Evolutionary conservation across 2,329 filamentous ascomycete genomes (phyloP).

Genomic region (Colletotrichum sp.): DNA sequence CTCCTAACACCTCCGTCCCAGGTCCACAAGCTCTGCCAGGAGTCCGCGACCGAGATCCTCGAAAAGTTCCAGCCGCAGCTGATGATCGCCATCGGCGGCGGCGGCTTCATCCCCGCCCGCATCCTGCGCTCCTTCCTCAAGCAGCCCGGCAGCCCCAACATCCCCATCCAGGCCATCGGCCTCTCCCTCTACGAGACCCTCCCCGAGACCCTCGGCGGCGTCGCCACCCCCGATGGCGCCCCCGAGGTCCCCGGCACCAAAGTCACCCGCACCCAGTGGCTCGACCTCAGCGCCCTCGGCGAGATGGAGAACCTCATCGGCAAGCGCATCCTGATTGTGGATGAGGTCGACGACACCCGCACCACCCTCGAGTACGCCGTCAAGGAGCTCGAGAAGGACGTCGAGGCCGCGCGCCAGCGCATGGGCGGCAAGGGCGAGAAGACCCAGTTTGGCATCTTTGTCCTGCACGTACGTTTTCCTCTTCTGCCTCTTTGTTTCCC

Average conservation of each 20-base stretch:
- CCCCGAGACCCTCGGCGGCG: constrained; percentile 55
- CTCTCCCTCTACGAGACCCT: constrained; percentile 96
- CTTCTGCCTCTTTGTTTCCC: neutral
- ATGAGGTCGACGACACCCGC: constrained; percentile 94
- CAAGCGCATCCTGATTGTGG: constrained; percentile 90
- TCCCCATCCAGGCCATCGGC: constrained; percentile 98
- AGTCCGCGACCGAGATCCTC: constrained; percentile 81
- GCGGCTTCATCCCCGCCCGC: constrained; percentile 94
- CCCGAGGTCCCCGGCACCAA: constrained; percentile 87
- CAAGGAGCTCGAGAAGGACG: constrained; percentile 92
- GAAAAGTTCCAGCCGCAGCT: constrained; percentile 88
- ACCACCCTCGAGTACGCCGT: constrained; percentile 95
- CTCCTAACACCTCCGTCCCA: constrained; percentile 38
- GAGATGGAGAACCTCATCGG: constrained; percentile 89
- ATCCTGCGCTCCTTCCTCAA: constrained; percentile 98
- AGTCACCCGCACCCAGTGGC: constrained; percentile 97
- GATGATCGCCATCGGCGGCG: constrained; percentile 98
- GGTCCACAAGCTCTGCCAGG: constrained; percentile 97
- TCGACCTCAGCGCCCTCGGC: constrained; percentile 82
- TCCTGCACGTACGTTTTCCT: constrained; percentile 77
- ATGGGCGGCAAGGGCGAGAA: constrained; percentile 68
- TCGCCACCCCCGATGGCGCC: constrained; percentile 40
- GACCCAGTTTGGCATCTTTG: constrained; percentile 94
- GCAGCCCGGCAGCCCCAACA: constrained; percentile 84
- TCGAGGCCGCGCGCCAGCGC: constrained; percentile 78